Conservation (phyloP, 1,284 basidiomycete genomes). For the Trametes sp. region DNA sequence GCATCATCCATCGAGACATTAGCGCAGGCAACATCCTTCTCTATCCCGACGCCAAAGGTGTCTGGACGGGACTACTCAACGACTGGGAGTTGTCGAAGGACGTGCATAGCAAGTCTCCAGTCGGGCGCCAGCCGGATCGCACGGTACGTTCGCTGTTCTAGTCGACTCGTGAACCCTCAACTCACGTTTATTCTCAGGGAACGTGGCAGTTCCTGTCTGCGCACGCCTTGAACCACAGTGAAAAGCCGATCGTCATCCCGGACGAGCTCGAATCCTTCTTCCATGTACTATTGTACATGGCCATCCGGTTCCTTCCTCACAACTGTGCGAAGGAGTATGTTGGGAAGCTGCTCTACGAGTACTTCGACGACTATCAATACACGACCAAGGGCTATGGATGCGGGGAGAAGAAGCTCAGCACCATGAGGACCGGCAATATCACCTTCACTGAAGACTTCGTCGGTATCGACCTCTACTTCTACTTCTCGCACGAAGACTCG, state of each 20-base stretch:
- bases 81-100: slow-evolving; percentile 25
- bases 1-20: slow-evolving; percentile 17
- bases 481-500: too few species aligned
- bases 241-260: slow-evolving; percentile 4
- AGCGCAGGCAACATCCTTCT: slow-evolving; percentile 18
- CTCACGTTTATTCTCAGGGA: background rate
- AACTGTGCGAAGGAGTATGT: background rate
- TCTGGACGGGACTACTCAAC: slow-evolving; percentile 3
- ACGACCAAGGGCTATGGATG: too few species aligned
- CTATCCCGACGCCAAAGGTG: background rate
- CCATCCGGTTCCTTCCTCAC: slow-evolving; percentile 16
- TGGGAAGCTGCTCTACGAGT: background rate
- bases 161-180: background rate
- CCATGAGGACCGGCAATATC: too few species aligned
- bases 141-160: background rate
- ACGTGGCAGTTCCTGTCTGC: slow-evolving; percentile 26
- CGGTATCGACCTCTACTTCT: too few species aligned
- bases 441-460: too few species aligned
- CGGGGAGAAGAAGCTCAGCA: too few species aligned
- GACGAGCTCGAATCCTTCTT: slow-evolving; percentile 27
- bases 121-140: slow-evolving; percentile 11
- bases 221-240: background rate
- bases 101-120: background rate
- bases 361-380: slow-evolving; percentile 13
- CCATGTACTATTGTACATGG: slow-evolving; percentile 14